Base-by-base conservation (phyloP, 768 basidiomycete genomes). In the Porphyrellus cyaneotinctus region DNA sequence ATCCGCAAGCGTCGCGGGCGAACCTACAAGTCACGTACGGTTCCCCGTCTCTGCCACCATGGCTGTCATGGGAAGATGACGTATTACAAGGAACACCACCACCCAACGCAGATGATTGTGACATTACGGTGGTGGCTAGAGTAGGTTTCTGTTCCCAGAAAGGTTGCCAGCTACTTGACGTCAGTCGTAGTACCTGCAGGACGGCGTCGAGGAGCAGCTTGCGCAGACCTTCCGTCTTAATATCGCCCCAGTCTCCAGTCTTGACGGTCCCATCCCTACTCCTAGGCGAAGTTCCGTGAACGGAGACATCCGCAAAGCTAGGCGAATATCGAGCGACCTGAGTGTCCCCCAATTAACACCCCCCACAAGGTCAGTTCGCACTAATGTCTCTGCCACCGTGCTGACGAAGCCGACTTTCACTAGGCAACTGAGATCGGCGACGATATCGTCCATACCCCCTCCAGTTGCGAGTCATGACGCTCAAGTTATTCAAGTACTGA, bases 61-160 rank as follows among this genome's bases (percentile, higher is more conserved):
- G 95, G 95, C 73, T 99, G 26, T 74, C 76, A 14, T 98, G 95
- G 94, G 85, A 87, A 59, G 83, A 84, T 45, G 89, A 91, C 55
- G 81, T 84, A 46, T 75, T 98, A 18, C 82, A 83, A 31, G 95
- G 95, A 22, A 81, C 84, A 35, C 92, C 93, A 17, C 80, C 85
- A 36, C 75, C 82, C 32, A 87, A 89, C 54, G 85, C 91, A 31
- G 82, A 85, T 62, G 84, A 80, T 46, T 84, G 85, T 62, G 82
- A 86, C 46, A 80, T 95, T 54, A 85, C 83, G 15, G 84, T 83
- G 23, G 78, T 85, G 47, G 93, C 90, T 14, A 81, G 82, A 73
- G 91, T 92, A 64, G 52, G 80, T 72, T 24, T 52, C 57, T 24
- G 12, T 49, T 50, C 26, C 11, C 47, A 47, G 48, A 35, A 32